These are phyloP conservation scores for Purpureocillium lavendulum DNA, from an alignment of 2,329 filamentous ascomycete species.

Conservation along the genomic window DNA sequence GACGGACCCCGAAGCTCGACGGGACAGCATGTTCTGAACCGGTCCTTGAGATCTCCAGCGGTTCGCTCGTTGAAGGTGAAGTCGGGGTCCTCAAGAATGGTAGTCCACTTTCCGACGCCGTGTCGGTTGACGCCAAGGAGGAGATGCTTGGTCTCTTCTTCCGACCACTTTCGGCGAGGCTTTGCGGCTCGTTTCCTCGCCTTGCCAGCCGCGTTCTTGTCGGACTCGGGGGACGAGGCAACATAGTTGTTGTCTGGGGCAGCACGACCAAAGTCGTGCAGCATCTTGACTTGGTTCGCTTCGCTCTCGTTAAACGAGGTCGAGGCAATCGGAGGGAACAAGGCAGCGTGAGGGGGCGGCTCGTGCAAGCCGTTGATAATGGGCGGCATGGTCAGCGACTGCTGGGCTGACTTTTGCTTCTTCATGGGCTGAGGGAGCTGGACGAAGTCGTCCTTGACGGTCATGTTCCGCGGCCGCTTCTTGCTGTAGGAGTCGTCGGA, in stretches of 20 bases:
- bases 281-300: constrained; percentile 28
- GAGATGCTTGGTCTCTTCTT: constrained; percentile 55
- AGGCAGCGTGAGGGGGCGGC: constrained; percentile 49
- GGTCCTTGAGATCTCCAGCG: constrained; percentile 56
- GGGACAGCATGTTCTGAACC: constrained; percentile 58
- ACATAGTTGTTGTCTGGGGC: constrained; percentile 14
- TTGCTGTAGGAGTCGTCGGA: constrained; percentile 40
- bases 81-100: constrained; percentile 51
- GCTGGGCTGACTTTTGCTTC: constrained; percentile 52
- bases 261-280: constrained; percentile 32
- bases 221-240: constrained; percentile 17
- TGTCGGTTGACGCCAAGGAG: constrained; percentile 53
- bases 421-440: constrained; percentile 57
- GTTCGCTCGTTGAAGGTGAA: constrained; percentile 54
- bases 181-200: constrained; percentile 47
- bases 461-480: constrained; percentile 41
- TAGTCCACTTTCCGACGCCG: constrained; percentile 58
- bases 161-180: constrained; percentile 54
- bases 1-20: constrained; percentile 45
- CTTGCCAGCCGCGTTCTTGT: constrained; percentile 23
- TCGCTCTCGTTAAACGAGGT: constrained; percentile 43
- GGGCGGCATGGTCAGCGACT: constrained; percentile 47
- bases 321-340: constrained; percentile 57
- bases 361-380: constrained; percentile 58
- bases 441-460: constrained; percentile 52